Evolutionary conservation across 352 stramenopile species (phyloP).

Genomic region (Phytophthora hibernalis): DNA sequence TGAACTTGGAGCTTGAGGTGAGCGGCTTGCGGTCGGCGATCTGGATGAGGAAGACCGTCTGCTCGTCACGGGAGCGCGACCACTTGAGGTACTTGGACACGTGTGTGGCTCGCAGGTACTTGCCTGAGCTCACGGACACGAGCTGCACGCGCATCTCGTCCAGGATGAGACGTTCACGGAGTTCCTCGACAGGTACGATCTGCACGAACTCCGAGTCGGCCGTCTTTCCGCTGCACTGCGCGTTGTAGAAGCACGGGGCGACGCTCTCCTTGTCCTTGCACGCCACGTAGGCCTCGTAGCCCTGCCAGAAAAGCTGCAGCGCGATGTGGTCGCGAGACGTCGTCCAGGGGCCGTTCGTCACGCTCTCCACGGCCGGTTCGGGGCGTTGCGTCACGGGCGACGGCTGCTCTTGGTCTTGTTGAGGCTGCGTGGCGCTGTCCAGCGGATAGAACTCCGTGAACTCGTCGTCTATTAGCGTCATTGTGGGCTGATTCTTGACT

Average conservation of each 20-base stretch:
- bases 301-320: slow-evolving; percentile 76
- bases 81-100: slow-evolving; percentile 77
- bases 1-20: slow-evolving; percentile 59
- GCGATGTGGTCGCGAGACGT: slow-evolving; percentile 62
- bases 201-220: slow-evolving; percentile 63
- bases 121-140: slow-evolving; percentile 52
- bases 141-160: slow-evolving; percentile 71
- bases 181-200: slow-evolving; percentile 58
- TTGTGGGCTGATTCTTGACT: slow-evolving; percentile 11
- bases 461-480: slow-evolving; percentile 21
- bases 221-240: slow-evolving; percentile 42
- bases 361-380: slow-evolving; percentile 24
- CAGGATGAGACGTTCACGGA: slow-evolving; percentile 62
- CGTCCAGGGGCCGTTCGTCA: slow-evolving; percentile 30
- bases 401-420: slow-evolving; percentile 4
- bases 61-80: slow-evolving; percentile 60
- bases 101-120: slow-evolving; percentile 66
- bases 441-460: slow-evolving; percentile 42
- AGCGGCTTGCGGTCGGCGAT: slow-evolving; percentile 62
- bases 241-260: slow-evolving; percentile 65
- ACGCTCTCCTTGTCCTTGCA: slow-evolving; percentile 59
- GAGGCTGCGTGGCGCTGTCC: slow-evolving; percentile 10
- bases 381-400: not conserved
- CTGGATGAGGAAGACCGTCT: slow-evolving; percentile 71
- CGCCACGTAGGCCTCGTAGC: slow-evolving; percentile 66